These are phyloP conservation scores for Penicillium sp. DNA, from an alignment of 2,329 filamentous ascomycete species.

Conservation along the genomic window DNA sequence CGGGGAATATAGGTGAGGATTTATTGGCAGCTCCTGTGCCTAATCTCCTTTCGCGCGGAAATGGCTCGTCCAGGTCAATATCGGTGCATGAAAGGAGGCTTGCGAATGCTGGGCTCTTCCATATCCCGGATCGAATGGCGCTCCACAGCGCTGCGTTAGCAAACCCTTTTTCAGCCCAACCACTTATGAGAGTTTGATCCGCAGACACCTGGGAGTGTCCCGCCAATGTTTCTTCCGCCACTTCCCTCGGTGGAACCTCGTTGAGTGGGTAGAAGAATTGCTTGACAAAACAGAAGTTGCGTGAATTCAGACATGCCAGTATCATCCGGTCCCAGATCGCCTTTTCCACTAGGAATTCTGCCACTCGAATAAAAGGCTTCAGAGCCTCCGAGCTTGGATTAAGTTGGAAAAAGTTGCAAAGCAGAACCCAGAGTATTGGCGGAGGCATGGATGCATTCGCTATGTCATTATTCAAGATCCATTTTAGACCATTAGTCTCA, in stretches of 20 bases:
- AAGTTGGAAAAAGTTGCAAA: not conserved
- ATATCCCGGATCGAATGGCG: slow-evolving; percentile 3
- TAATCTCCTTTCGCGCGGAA: not conserved
- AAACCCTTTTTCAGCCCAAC: slow-evolving; percentile 7
- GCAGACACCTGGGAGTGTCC: not conserved
- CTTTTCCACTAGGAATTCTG: slow-evolving; percentile 3
- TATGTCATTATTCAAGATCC: not conserved
- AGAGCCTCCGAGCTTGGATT: not conserved
- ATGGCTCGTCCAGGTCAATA: slow-evolving; percentile 7
- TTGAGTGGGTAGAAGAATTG: slow-evolving; percentile 8
- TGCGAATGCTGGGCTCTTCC: slow-evolving; percentile 6
- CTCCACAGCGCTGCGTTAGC: slow-evolving; percentile 6
- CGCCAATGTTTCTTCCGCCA: slow-evolving; percentile 6
- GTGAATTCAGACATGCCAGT: slow-evolving; percentile 5
- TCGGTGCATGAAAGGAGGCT: not conserved
- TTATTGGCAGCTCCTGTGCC: not conserved
- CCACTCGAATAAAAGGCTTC: slow-evolving; percentile 3
- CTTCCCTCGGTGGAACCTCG: slow-evolving; percentile 1
- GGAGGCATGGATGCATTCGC: not conserved
- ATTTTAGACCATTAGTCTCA: not conserved
- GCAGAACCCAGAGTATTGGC: not conserved
- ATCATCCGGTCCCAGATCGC: slow-evolving; percentile 4
- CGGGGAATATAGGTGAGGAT: not conserved
- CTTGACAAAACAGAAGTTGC: slow-evolving; percentile 9
- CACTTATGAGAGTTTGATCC: not conserved